These are phyloP conservation scores for Arxiozyma telluris DNA, from an alignment of 1,139 yeast species.

Conservation along the genomic window DNA sequence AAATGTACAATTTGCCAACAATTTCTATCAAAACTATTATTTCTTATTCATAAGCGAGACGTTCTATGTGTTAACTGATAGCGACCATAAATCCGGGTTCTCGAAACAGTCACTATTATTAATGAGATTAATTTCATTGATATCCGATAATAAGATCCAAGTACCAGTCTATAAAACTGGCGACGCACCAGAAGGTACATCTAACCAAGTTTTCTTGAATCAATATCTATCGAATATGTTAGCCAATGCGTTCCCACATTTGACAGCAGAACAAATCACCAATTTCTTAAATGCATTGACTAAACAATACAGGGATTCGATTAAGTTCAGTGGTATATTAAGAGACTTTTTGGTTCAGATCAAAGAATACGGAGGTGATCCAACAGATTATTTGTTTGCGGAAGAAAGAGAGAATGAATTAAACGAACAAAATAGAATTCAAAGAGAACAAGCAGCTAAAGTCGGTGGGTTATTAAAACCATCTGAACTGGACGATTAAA, in stretches of 20 bases:
- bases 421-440: slow-evolving; percentile 56
- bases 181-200: slow-evolving; percentile 75
- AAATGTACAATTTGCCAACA: slow-evolving; percentile 55
- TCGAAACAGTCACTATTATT: slow-evolving; percentile 77
- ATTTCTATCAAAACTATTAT: slow-evolving; percentile 81
- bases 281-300: slow-evolving; percentile 74
- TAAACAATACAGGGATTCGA: slow-evolving; percentile 61
- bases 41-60: slow-evolving; percentile 87
- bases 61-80: slow-evolving; percentile 87
- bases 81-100: slow-evolving; percentile 97
- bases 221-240: slow-evolving; percentile 78
- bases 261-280: slow-evolving; percentile 73
- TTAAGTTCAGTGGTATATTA: slow-evolving; percentile 72
- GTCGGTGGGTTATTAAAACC: slow-evolving; percentile 95
- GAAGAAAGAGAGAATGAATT: slow-evolving; percentile 83
- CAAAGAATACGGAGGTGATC: slow-evolving; percentile 90
- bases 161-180: slow-evolving; percentile 70
- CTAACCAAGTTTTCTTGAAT: slow-evolving; percentile 69
- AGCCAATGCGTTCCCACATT: slow-evolving; percentile 80
- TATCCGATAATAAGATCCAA: slow-evolving; percentile 63
- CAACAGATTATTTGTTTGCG: slow-evolving; percentile 84
- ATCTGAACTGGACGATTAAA: slow-evolving; percentile 83
- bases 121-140: slow-evolving; percentile 75
- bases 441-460: slow-evolving; percentile 73
- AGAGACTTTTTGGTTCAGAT: slow-evolving; percentile 96